Conservation (phyloP, 163 green algal species). For the Volvox carteri region DNA sequence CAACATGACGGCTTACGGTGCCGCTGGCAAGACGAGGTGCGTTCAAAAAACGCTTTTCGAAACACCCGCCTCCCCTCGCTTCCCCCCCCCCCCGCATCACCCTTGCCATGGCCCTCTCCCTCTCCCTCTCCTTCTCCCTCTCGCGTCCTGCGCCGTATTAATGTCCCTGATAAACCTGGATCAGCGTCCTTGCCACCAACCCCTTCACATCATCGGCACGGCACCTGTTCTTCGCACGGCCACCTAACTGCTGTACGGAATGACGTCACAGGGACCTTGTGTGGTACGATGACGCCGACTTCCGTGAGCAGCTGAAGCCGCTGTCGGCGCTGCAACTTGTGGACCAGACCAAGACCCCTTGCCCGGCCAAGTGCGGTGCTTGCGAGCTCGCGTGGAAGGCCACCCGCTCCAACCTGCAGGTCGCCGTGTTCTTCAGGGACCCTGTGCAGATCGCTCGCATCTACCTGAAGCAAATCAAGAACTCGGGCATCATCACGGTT, state of each 20-base stretch:
- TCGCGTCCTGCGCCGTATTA: too few relatives aligned
- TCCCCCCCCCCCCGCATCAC: too few relatives aligned
- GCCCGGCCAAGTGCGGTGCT: constrained; percentile 16
- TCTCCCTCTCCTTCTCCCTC: too few relatives aligned
- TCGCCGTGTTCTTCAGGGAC: constrained; percentile 47
- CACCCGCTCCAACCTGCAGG: not conserved
- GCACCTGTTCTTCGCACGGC: too few relatives aligned
- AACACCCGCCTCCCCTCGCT: not conserved
- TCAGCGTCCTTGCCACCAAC: too few relatives aligned
- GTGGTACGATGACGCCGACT: constrained; percentile 29
- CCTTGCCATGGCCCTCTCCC: not conserved
- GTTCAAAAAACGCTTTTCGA: not conserved
- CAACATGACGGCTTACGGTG: constrained; percentile 14
- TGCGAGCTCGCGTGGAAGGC: constrained; percentile 12
- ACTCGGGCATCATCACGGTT: constrained; percentile 14
- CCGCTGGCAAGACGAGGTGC: not conserved
- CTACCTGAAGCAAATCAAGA: constrained; percentile 38
- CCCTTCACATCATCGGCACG: too few relatives aligned
- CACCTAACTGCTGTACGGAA: not conserved
- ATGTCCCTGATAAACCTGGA: too few relatives aligned
- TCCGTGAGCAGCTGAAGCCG: not conserved
- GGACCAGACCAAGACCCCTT: not conserved
- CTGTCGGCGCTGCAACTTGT: constrained; percentile 3
- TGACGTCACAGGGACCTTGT: constrained; percentile 6
- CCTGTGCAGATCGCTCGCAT: not conserved